Base-by-base conservation (phyloP, 1,284 basidiomycete genomes). In the Spongispora temasekensis region DNA sequence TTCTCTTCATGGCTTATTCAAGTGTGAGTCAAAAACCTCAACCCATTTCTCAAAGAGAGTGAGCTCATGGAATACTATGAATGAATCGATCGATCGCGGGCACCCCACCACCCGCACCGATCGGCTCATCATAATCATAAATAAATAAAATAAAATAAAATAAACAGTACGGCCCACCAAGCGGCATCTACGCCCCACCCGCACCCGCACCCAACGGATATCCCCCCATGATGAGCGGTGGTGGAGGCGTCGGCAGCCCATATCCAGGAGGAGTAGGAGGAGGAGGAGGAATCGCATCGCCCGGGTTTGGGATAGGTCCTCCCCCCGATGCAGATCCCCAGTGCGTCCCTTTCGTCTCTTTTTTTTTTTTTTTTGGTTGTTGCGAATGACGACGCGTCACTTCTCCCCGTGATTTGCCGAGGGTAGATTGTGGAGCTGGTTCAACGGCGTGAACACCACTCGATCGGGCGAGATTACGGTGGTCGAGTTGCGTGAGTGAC, bases 341-440 rank as follows among this genome's bases (percentile, higher is more conserved):
- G 89, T 91, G 67, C 69, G 85, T 53, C 50, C 2, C 21, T 21
- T 23, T 13, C 42, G 42, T 6, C 6, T 15, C 15, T 21, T 8
- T 28, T 10, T 23, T 23, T 23, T 23, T 12, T 44, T 44, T 1
- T 25, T 21, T 46, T 25, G 10, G 3, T 48, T 19, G 46, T 13
- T 12, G 23, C 19, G 37, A 35, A 34, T 32, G 30, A n/a, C 31
- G 31, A 51, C 37, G 1, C 4, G n/a, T 13, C 31, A 2, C 25
- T n/a, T n/a, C n/a, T n/a, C n/a, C n/a, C n/a, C n/a, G n/a, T n/a
- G n/a, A n/a, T n/a, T n/a, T n/a, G n/a, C n/a, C n/a, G n/a, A n/a
- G 21, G 25, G 4, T n/a, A 91, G 89, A 67, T 70, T 91, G 10
- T 91, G 89, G 89, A 75, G 66, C 57, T 91, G 89, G 88, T 94